A percentile compares a stretch with the other conserved stretches of the same genome.
Conservation (phyloP, 1,139 yeast genomes). For the Geotrichum carabidarum region DNA sequence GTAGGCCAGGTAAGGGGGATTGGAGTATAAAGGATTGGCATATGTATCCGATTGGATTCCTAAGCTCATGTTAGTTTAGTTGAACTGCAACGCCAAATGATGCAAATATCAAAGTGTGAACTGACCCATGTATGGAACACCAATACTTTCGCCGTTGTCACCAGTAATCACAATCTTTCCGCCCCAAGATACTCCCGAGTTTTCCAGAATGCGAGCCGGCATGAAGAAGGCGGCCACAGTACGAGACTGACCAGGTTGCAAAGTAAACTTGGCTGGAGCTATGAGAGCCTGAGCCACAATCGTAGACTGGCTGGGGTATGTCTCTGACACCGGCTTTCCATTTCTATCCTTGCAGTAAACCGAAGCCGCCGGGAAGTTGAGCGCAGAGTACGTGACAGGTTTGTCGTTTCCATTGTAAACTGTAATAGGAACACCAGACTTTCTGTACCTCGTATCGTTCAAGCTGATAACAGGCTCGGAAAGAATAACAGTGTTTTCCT, state of each 20-base stretch:
- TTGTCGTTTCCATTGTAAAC: conserved; percentile 19
- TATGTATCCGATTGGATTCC: conserved; percentile 13
- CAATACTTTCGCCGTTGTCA: conserved; percentile 20
- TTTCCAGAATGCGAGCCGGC: background rate
- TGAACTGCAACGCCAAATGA: background rate
- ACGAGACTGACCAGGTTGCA: conserved; percentile 3
- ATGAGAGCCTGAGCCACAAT: background rate
- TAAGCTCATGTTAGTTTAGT: background rate
- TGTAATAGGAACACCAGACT: conserved; percentile 15
- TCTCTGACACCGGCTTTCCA: conserved; percentile 15
- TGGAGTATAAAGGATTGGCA: background rate
- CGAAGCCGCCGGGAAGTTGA: conserved; percentile 16
- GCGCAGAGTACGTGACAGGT: conserved; percentile 18
- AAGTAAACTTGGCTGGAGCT: background rate
- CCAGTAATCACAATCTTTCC: conserved; percentile 24
- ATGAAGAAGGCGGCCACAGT: background rate
- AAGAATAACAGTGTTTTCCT: conserved; percentile 32
- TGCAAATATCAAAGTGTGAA: background rate
- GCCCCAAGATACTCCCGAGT: conserved; percentile 3
- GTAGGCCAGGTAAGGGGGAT: background rate
- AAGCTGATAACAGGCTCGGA: conserved; percentile 21
- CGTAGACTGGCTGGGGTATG: conserved; percentile 4
- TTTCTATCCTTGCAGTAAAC: conserved; percentile 11
- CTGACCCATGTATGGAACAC: conserved; percentile 26
- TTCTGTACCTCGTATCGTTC: conserved; percentile 19